Conservation (phyloP, 345 rosid species). For the Clausena lansium region DNA sequence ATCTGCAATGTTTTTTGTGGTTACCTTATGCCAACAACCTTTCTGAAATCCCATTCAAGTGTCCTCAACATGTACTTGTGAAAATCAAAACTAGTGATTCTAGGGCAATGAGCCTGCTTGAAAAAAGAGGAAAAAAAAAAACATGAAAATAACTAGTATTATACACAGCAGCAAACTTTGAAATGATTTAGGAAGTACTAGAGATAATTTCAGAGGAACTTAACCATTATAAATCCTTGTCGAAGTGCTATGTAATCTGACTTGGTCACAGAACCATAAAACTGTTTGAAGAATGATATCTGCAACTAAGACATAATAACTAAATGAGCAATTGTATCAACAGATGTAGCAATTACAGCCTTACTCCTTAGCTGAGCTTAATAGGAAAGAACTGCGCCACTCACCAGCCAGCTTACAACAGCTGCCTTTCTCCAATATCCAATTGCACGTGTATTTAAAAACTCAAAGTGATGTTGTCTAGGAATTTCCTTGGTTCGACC, state of each 20-base stretch:
- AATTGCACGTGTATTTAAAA: slow-evolving; percentile 35
- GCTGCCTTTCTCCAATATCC: slow-evolving; percentile 69
- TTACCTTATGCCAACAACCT: slow-evolving; percentile 77
- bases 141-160: neutral
- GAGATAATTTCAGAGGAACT: slow-evolving; percentile 3
- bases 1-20: neutral
- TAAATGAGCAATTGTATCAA: no score
- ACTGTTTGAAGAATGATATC: slow-evolving; percentile 87
- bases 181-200: neutral
- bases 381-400: slow-evolving; percentile 12
- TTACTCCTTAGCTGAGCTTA: no score
- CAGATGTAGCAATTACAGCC: no score
- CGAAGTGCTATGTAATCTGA: slow-evolving; percentile 75
- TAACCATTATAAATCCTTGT: slow-evolving; percentile 69
- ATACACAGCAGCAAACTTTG: neutral
- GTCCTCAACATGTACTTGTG: slow-evolving; percentile 66
- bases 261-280: slow-evolving; percentile 69
- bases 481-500: slow-evolving; percentile 17
- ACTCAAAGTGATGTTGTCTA: slow-evolving; percentile 28
- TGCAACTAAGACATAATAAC: slow-evolving; percentile 23
- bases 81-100: slow-evolving; percentile 41
- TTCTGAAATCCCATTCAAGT: slow-evolving; percentile 61
- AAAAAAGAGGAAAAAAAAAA: neutral
- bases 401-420: slow-evolving; percentile 72
- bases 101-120: slow-evolving; percentile 47